Conservation (phyloP, 1,139 yeast species). For the Zhuliangozyma blackwelliae region DNA sequence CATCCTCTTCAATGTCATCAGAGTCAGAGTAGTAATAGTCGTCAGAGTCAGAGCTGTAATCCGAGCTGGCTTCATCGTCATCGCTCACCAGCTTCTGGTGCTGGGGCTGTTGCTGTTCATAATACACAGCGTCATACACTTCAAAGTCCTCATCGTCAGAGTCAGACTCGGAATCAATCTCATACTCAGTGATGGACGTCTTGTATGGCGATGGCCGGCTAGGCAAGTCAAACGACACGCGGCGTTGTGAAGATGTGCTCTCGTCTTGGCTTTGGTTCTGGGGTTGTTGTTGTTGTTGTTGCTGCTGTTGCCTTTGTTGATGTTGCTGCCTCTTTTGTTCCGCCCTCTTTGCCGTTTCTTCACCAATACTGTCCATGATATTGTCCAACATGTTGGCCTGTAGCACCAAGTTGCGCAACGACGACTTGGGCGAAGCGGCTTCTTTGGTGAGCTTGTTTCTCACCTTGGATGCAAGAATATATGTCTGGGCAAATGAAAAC, state of each 20-base stretch:
- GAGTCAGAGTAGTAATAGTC: conserved; percentile 29
- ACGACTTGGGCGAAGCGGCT: conserved; percentile 58
- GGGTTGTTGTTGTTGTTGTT: not conserved
- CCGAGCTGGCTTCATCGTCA: conserved; percentile 8
- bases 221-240: conserved; percentile 13
- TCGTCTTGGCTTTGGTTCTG: conserved; percentile 1
- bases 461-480: conserved; percentile 64
- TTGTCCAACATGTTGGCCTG: conserved; percentile 76
- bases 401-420: conserved; percentile 59
- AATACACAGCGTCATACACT: conserved; percentile 6
- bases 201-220: conserved; percentile 6
- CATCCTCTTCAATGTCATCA: conserved; percentile 15
- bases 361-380: conserved; percentile 51
- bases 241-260: not conserved
- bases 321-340: conserved; percentile 5
- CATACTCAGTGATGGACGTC: conserved; percentile 33
- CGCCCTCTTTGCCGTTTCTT: conserved; percentile 27
- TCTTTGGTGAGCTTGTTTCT: conserved; percentile 64
- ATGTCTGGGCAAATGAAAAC: conserved; percentile 52
- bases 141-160: conserved; percentile 18
- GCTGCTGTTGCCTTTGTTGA: not conserved
- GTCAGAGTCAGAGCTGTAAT: conserved; percentile 20
- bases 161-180: conserved; percentile 29
- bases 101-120: not conserved
- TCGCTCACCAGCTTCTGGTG: conserved; percentile 10